Evolutionary conservation across 2,329 filamentous ascomycete species (phyloP).

Genomic region (Penicillium frequentans): DNA sequence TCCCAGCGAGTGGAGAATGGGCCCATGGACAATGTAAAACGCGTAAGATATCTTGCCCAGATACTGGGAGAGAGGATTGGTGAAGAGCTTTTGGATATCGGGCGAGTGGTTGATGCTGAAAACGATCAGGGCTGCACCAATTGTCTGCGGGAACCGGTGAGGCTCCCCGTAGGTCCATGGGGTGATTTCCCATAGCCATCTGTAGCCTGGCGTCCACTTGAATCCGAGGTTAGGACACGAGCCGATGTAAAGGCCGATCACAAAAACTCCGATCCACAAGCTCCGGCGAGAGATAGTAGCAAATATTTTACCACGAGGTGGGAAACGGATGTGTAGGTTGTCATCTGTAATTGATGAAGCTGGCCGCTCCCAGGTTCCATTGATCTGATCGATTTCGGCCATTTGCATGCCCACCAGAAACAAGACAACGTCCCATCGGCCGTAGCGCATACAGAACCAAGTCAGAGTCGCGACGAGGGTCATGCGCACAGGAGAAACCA

Average conservation of each 20-base stretch:
- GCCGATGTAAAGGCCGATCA: constrained; percentile 44
- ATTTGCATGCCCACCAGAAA: constrained; percentile 46
- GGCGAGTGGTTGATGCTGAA: constrained; percentile 43
- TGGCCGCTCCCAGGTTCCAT: constrained; percentile 35
- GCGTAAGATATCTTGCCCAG: constrained; percentile 50
- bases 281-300: constrained; percentile 27
- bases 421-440: constrained; percentile 45
- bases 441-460: constrained; percentile 44
- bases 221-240: constrained; percentile 43
- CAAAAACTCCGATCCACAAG: constrained; percentile 40
- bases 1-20: constrained; percentile 44
- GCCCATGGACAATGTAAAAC: constrained; percentile 50
- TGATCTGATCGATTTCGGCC: constrained; percentile 43
- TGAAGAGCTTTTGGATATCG: constrained; percentile 44
- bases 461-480: constrained; percentile 32
- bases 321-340: constrained; percentile 21
- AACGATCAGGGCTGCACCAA: constrained; percentile 45
- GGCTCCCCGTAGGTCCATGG: constrained; percentile 43
- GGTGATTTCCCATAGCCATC: constrained; percentile 39
- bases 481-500: constrained; percentile 35
- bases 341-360: constrained; percentile 6
- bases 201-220: constrained; percentile 44
- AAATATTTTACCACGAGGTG: constrained; percentile 12
- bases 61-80: constrained; percentile 44
- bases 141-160: constrained; percentile 46